Percentiles rank a stretch among this genome's conserved stretches.
phyloP scores from a whole-genome alignment of 2,329 filamentous ascomycete genomes.

The Aspergillus oerlinghausenensis region DNA sequence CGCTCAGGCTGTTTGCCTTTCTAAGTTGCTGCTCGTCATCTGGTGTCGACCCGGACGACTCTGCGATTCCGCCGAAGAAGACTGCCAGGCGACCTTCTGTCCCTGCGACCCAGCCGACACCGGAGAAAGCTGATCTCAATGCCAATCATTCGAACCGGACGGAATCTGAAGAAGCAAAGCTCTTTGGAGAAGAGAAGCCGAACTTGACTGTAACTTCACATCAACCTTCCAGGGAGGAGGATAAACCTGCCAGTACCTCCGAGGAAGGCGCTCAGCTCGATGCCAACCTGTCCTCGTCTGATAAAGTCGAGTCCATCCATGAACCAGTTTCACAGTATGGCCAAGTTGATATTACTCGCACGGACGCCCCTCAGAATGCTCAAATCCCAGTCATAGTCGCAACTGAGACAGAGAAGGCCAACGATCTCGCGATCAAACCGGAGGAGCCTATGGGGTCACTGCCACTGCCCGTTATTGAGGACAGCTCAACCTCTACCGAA shows the following conservation, averaged over 20 bases:
- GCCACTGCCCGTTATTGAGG: conserved; percentile 22
- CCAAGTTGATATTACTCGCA: conserved; percentile 9
- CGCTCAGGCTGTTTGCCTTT: conserved; percentile 42
- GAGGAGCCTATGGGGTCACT: conserved; percentile 14
- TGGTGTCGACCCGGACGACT: conserved; percentile 42
- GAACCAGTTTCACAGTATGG: conserved; percentile 11
- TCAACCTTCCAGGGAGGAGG: conserved; percentile 23
- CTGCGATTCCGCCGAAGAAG: conserved; percentile 43
- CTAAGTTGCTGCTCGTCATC: conserved; percentile 47
- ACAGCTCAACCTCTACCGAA: conserved; percentile 45
- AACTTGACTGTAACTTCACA: conserved; percentile 27
- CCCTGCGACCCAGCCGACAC: conserved; percentile 32
- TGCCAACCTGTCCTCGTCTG: conserved; percentile 16
- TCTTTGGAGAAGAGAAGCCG: conserved; percentile 36
- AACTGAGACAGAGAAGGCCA: conserved; percentile 16
- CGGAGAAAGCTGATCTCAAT: conserved; percentile 37
- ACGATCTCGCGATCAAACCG: conserved; percentile 13
- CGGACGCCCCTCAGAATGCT: conserved; percentile 1
- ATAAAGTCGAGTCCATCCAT: conserved; percentile 12
- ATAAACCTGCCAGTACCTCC: conserved; percentile 30
- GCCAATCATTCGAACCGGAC: conserved; percentile 36
- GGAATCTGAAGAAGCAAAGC: conserved; percentile 35
- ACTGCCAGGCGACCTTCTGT: conserved; percentile 37
- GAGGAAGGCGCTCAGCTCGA: conserved; percentile 37
- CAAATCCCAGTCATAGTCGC: conserved; percentile 9